Evolutionary conservation across 2,329 filamentous ascomycete species (phyloP), one percentile per base, ranked within the genome.

Genomic region (Alternaria triticimaculans): DNA sequence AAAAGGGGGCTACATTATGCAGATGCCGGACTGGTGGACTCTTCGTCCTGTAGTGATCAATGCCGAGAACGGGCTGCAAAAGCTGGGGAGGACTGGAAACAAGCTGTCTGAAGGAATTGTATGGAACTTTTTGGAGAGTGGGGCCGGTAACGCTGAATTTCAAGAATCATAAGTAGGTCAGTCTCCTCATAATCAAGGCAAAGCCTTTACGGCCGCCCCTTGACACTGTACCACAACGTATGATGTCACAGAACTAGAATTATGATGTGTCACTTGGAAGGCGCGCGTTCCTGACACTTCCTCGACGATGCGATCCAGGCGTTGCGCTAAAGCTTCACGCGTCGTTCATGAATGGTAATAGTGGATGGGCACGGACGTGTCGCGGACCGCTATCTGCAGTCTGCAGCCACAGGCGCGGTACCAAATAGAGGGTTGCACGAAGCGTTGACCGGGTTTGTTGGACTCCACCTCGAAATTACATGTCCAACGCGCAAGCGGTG

Each of bases 1-100:
- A 55, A 45, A 59, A 26, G 58, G 57, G 4, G 64, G 64, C 3
- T 64, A 66, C 18, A 57, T 66, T 20, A 59, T 66, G 62, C 64
- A 64, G n/a, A 64, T 64, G 64, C n/a, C 56, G 25, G 64, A 66
- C 46, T 66, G 62, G 64, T 64, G 58, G 62, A 56, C 23, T 14
- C 62, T 66, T 28, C 26, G 50, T 30, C 58, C 64, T 53, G 30
- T 66, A 51, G 62, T 64, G 37, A 46, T 64, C 14, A 50, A 60
- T 45, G 25, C 11, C 11, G 2, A 63, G 14, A 60, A 58, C 7
- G 60, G 60, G 23, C 5, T 58, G 18, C 56, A 60, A 15, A 63
- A 25, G 30, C 28, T 63, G 41, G 60, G 37, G 14, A 60, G 60
- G 49, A 63, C 51, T 11, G 63, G 63, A 20, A 45, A 58, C 18